Evolutionary conservation across 495 filamentous ascomycete species (phyloP), one percentile per base, ranked within the genome.

Genomic region (Thermochaetoides thermophila): DNA sequence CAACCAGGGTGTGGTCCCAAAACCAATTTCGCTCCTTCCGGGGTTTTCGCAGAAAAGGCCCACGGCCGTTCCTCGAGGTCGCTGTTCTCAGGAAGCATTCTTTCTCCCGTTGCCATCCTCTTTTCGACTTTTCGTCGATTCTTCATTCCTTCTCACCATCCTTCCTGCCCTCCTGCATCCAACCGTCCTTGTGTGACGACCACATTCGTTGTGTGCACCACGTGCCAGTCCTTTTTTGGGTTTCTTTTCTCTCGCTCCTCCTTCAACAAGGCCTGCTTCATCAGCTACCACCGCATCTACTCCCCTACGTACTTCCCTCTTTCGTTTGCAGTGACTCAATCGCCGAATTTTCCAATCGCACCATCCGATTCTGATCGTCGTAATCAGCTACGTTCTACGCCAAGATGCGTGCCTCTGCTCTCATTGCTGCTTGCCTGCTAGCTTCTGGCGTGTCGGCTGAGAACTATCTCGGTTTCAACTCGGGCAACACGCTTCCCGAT

Each of bases 391-490:
- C n/a, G n/a, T n/a, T n/a, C n/a, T n/a, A 16, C 4, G 10, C 31
- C 46, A 41, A 22, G n/a, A 56, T 56, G 53, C 50, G 45, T 42
- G 13, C 35, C 36, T 35, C 45, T 15, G 17, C 49, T 6, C 36
- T 36, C 17, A 23, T 60, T 7, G 37, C 45, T 23, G 50, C 55
- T 32, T 37, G 48, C 44, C 32, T 46, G 12, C 41, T 57, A 29
- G 55, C 49, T 20, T 38, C 55, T 12, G 33, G 52, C 39, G 52
- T 42, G 0, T 49, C 55, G 4, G 48, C 56, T 32, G 33, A 51
- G 37, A 55, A 54, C 50, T 56, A 57, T 35, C 51, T 59, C 17
- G 64, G 64, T 35, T 66, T 69, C 53, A 69, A 68, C 50, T 58
- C 57, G 0, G 64, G 60, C 14, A 48, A 60, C 27, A 64, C 52